phyloP scores from a whole-genome alignment of 2,329 filamentous ascomycete species.

The Dactylellina drechsleri region DNA sequence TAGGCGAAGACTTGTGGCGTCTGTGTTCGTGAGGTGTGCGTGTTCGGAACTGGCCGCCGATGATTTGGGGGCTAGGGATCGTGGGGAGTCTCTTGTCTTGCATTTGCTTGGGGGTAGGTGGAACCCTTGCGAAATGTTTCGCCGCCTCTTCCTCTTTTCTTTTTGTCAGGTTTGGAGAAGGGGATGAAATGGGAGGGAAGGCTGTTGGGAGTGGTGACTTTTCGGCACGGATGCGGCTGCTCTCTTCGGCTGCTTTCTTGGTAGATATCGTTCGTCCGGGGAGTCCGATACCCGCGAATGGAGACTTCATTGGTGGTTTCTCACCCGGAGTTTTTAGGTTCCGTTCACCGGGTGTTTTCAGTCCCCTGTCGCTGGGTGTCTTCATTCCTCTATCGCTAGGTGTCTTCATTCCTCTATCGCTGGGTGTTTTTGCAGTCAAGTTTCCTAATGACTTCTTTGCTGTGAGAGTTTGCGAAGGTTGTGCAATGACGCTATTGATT shows the following conservation, averaged over 20 bases:
- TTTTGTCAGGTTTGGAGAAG: neutral
- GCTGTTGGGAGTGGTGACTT: neutral
- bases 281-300: constrained; percentile 19
- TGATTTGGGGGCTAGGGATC: constrained; percentile 54
- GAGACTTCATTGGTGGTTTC: constrained; percentile 10
- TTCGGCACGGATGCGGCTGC: neutral
- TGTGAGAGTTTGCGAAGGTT: neutral
- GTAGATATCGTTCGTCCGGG: constrained; percentile 21
- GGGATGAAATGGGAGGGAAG: neutral
- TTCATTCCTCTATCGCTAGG: constrained; percentile 2
- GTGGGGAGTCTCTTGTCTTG: constrained; percentile 68
- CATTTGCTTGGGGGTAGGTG: constrained; percentile 68
- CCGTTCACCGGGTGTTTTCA: no score
- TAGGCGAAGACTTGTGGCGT: neutral
- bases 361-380: constrained; percentile 1
- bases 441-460: neutral
- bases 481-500: neutral
- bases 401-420: constrained; percentile 4
- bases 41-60: constrained; percentile 58
- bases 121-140: neutral
- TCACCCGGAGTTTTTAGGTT: neutral
- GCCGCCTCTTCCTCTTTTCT: neutral
- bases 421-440: constrained; percentile 2
- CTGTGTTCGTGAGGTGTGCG: neutral
- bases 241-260: constrained; percentile 9